phyloP scores from a whole-genome alignment of 495 filamentous ascomycete species.

The Gamarada debralockiae region DNA sequence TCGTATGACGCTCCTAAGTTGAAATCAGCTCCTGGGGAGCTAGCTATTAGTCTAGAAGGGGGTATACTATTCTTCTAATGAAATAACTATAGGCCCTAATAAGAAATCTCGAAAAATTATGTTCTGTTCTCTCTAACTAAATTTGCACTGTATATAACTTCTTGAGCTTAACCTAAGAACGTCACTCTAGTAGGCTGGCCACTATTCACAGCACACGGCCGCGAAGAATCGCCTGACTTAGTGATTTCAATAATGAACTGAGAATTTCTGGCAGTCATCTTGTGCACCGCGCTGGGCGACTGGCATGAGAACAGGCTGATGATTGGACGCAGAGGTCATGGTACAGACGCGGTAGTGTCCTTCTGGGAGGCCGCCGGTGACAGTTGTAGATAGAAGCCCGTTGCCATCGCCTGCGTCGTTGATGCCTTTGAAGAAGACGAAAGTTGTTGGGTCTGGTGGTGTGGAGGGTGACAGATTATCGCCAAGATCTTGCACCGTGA shows the following conservation, averaged over 20 bases:
- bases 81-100: no score
- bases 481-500: slow-evolving; percentile 61
- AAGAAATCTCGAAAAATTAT: neutral
- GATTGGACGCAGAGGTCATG: slow-evolving; percentile 60
- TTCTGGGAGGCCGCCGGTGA: slow-evolving; percentile 53
- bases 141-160: neutral
- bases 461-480: slow-evolving; percentile 40
- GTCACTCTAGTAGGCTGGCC: neutral
- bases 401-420: slow-evolving; percentile 65
- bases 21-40: no score
- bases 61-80: no score
- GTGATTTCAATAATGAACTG: neutral
- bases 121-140: neutral
- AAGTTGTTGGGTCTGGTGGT: slow-evolving; percentile 49
- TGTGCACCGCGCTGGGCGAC: slow-evolving; percentile 68
- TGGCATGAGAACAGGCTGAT: slow-evolving; percentile 73
- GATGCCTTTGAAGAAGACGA: slow-evolving; percentile 74
- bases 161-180: neutral
- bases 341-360: slow-evolving; percentile 63
- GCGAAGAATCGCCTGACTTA: neutral
- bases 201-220: neutral
- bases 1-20: no score
- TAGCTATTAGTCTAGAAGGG: no score
- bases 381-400: slow-evolving; percentile 47
- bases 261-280: slow-evolving; percentile 65